Percentiles rank a stretch among this genome's conserved stretches.
These are phyloP conservation scores for Hygrophorus russula DNA, from an alignment of 768 basidiomycete species.

Conservation along the genomic window DNA sequence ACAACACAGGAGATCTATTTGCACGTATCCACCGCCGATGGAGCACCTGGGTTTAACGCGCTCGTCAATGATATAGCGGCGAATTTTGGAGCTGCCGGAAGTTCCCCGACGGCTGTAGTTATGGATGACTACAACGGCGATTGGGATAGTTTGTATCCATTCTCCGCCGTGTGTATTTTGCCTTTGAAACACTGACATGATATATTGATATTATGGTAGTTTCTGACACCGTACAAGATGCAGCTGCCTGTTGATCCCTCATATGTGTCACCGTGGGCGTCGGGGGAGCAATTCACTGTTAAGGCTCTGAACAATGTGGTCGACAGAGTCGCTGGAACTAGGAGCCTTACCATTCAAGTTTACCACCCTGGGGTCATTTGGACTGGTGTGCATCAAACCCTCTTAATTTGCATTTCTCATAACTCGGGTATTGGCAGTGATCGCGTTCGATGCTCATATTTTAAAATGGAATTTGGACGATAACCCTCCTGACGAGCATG, in stretches of 20 bases:
- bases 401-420: neutral
- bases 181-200: neutral
- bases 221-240: constrained; percentile 78
- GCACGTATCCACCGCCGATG: constrained; percentile 76
- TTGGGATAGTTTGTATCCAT: constrained; percentile 83
- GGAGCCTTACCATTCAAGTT: constrained; percentile 58
- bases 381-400: constrained; percentile 40
- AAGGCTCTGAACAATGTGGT: constrained; percentile 44
- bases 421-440: constrained; percentile 30
- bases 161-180: constrained; percentile 46
- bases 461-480: constrained; percentile 74
- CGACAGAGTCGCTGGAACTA: constrained; percentile 47
- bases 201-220: constrained; percentile 27
- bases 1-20: constrained; percentile 61
- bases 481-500: constrained; percentile 62
- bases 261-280: constrained; percentile 42
- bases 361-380: constrained; percentile 78
- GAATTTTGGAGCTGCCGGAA: constrained; percentile 40
- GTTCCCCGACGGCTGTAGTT: constrained; percentile 30
- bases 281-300: constrained; percentile 35
- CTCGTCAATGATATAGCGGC: constrained; percentile 52
- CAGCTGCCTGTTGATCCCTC: constrained; percentile 38
- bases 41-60: constrained; percentile 60
- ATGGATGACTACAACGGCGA: constrained; percentile 76
- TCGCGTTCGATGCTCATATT: constrained; percentile 89